Evolutionary conservation across 495 filamentous ascomycete genomes (phyloP), one percentile per base, ranked within the genome.

Genomic region (Hypoxylon rickii): DNA sequence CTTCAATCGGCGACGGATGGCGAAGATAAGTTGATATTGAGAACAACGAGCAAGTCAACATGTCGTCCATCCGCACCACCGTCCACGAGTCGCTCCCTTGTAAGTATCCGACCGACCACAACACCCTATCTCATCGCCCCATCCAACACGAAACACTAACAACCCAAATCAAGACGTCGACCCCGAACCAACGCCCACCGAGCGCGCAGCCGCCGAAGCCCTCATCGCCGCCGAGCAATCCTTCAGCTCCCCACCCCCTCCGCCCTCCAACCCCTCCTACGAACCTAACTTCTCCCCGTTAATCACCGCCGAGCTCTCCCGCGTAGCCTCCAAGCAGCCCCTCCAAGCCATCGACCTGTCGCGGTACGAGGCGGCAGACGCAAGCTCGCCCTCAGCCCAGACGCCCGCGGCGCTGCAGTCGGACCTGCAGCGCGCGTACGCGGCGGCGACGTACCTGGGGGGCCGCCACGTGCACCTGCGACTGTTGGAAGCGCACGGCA

Each of bases 81-180:
- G 79, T 82, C 34, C 88, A 93, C 73, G 90, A 95, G 66, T 95
- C 89, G 11, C 84, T 96, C 12, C 90, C 89, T 16, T 96, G 89
- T 92, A 84, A 22, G 71, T 43, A 34, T 38, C 21, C 49, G 20
- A 24, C n/a, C 12, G 29, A 29, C 17, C 20, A 18, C n/a, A n/a
- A n/a, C n/a, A 48, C 18, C 61, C 36, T 34, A 41, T 36, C 36
- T 22, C 7, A 45, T 11, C 40, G 10, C 45, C 26, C 57, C 19
- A 40, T 42, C 13, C 34, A 34, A 36, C 63, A 44, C 60, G 51
- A 67, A 68, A 6, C 5, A 13, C 12, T 45, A 44, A 46, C 46
- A 18, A 44, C 45, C 44, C 18, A 22, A 67, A 49, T 44, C 42
- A 70, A 88, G 89, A 94, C 73, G 82, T 92, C 66, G 89, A 92